Evolutionary conservation across 2,329 filamentous ascomycete species (phyloP), one percentile per base, ranked within the genome.

Genomic region (Myriangium duriaei): DNA sequence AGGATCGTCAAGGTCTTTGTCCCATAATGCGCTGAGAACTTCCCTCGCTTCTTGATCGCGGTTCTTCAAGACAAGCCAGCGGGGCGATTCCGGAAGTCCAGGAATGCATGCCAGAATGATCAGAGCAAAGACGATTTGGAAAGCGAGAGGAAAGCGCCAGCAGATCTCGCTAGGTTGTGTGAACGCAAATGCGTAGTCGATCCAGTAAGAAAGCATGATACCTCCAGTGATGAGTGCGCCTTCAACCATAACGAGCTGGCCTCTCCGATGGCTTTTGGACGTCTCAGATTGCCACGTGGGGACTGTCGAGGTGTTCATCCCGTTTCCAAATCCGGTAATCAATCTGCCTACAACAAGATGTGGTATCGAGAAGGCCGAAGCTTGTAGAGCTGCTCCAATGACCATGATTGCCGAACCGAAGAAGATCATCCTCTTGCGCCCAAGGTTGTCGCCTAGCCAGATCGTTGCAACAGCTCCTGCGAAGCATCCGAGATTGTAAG

Each of bases 121-220:
- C 2, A 68, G 41, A 0, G 71, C 69, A 37, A 75, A 68, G 21
- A 72, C 48, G 45, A 72, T 71, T 51, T 76, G 72, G 51, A 75
- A 71, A 15, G 43, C 39, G 30, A 39, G 35, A 11, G 41, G 41
- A 26, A 42, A 42, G n/a, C 36, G 24, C 41, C 41, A 42, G n/a
- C 30, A 30, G 5, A 42, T 21, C 14, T 32, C 17, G 34, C 45
- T 61, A 49, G 72, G 68, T 46, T 71, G 66, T 4, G 64, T 66
- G 35, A 71, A 60, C 1, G 69, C 67, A 41, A 72, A 66, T 33
- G 69, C 65, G 40, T 68, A 62, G 44, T 71, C 64, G 44, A 68
- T 56, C 67, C 67, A 67, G 55, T 69, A 65, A 43, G 58, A 62
- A 38, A 68, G 55, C 44, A 63, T 67, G 39, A 68, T 63, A 44